A percentile compares a stretch with the other conserved stretches of the same genome.
These are phyloP conservation scores for Aureobasidium uvarum DNA, from an alignment of 2,329 filamentous ascomycete genomes.

Conservation along the genomic window DNA sequence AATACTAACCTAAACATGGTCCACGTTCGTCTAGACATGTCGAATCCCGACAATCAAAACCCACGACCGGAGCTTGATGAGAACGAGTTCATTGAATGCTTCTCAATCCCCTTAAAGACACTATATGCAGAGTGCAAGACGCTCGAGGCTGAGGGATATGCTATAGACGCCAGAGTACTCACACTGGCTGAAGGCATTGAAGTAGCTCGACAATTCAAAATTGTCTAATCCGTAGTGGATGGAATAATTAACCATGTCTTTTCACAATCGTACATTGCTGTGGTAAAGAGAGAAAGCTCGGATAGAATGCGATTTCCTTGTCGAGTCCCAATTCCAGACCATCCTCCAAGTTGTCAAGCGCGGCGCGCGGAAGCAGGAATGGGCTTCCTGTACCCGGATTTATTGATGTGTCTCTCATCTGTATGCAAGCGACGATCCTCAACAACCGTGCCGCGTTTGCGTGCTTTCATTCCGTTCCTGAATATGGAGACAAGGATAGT, in stretches of 20 bases:
- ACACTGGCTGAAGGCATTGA: conserved; percentile 77
- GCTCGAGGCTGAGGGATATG: conserved; percentile 68
- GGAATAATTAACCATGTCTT: neutral
- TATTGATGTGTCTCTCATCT: neutral
- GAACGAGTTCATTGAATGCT: conserved; percentile 61
- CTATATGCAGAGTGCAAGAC: conserved; percentile 60
- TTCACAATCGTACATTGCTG: neutral
- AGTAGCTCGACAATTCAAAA: conserved; percentile 57
- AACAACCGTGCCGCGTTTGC: conserved; percentile 10
- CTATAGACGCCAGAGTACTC: conserved; percentile 75
- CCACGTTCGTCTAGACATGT: conserved; percentile 58
- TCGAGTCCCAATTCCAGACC: neutral
- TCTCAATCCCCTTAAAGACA: conserved; percentile 57
- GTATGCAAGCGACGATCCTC: conserved; percentile 3
- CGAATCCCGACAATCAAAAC: conserved; percentile 48
- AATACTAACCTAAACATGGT: conserved; percentile 55
- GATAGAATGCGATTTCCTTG: neutral
- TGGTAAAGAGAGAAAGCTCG: neutral
- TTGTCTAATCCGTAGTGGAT: conserved; percentile 27
- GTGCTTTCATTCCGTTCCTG: neutral
- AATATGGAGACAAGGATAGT: neutral
- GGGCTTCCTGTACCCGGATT: conserved; percentile 15
- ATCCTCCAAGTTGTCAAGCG: neutral
- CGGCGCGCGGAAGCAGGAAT: conserved; percentile 14
- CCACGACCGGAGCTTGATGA: conserved; percentile 61